These are phyloP conservation scores for Acer saccharum DNA, from an alignment of 345 rosid genomes.

Conservation along the genomic window DNA sequence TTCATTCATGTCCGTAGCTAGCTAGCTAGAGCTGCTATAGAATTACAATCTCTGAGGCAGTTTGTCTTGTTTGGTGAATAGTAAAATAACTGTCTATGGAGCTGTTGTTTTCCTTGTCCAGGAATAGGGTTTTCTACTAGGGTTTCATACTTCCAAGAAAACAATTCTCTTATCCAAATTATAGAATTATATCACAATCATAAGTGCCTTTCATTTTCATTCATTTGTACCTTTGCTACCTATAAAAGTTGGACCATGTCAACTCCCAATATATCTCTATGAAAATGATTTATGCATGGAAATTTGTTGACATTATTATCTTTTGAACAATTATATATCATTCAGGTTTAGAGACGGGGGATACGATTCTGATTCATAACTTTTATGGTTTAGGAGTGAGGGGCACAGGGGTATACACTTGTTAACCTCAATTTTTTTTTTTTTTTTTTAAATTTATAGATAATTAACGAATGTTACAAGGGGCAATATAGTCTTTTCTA, in stretches of 20 bases:
- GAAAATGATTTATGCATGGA: not conserved
- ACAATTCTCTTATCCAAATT: not conserved
- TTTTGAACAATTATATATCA: no score
- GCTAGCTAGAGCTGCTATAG: no score
- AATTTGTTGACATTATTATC: not conserved
- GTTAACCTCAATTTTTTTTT: no score
- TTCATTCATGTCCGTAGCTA: no score
- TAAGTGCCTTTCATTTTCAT: not conserved
- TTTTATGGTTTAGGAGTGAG: no score
- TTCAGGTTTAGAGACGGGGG: no score
- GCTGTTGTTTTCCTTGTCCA: not conserved
- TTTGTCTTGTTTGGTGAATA: not conserved
- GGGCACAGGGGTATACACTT: no score
- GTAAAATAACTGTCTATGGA: not conserved
- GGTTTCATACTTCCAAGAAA: not conserved
- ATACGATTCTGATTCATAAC: no score
- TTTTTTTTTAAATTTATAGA: no score
- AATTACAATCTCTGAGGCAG: not conserved
- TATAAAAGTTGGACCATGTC: not conserved
- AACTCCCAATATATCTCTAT: not conserved
- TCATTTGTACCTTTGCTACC: not conserved
- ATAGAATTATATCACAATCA: constrained; percentile 3
- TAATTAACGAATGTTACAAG: no score
- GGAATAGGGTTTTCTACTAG: not conserved
- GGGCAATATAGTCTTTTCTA: not conserved